Evolutionary conservation across 2,329 filamentous ascomycete species (phyloP).

Genomic region (Phyllosticta citrichinensis): DNA sequence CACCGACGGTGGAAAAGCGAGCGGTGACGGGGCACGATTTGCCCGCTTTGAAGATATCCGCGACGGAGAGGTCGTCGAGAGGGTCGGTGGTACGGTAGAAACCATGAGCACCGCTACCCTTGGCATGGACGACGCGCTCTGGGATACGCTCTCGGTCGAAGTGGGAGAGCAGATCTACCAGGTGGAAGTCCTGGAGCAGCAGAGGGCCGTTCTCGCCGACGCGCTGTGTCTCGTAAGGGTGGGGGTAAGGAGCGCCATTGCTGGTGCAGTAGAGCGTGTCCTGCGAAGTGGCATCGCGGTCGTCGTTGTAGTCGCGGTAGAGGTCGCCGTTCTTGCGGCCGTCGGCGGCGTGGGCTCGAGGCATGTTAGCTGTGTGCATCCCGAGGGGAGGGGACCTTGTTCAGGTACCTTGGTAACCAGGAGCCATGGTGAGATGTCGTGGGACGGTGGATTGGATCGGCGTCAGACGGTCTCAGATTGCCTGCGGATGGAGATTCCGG

Average conservation of each 20-base stretch:
- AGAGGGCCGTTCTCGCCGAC: slow-evolving; percentile 49
- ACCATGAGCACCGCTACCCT: slow-evolving; percentile 40
- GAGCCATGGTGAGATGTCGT: slow-evolving; percentile 3
- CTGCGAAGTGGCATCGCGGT: slow-evolving; percentile 33
- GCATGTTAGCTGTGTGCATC: background rate
- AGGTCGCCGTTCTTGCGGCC: slow-evolving; percentile 26
- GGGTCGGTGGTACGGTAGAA: slow-evolving; percentile 38
- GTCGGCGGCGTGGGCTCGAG: slow-evolving; percentile 15
- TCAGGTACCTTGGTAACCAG: slow-evolving; percentile 3
- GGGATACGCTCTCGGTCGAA: slow-evolving; percentile 43
- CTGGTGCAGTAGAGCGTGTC: slow-evolving; percentile 45
- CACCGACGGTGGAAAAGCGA: slow-evolving; percentile 68
- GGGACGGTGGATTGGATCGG: background rate
- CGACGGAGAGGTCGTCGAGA: slow-evolving; percentile 35
- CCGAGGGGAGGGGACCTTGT: background rate
- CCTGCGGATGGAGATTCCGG: background rate
- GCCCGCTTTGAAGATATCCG: slow-evolving; percentile 46
- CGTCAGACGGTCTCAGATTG: background rate
- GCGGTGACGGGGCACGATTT: slow-evolving; percentile 59
- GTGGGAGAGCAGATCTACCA: slow-evolving; percentile 40
- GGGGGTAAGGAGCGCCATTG: slow-evolving; percentile 47
- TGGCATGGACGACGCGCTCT: slow-evolving; percentile 42
- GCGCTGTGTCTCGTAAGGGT: slow-evolving; percentile 49
- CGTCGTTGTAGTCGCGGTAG: slow-evolving; percentile 34
- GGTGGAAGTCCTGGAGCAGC: slow-evolving; percentile 43